Percentiles rank a stretch among this genome's conserved stretches.
Conservation (phyloP, 305 asterid genomes). For the Lippia alba region DNA sequence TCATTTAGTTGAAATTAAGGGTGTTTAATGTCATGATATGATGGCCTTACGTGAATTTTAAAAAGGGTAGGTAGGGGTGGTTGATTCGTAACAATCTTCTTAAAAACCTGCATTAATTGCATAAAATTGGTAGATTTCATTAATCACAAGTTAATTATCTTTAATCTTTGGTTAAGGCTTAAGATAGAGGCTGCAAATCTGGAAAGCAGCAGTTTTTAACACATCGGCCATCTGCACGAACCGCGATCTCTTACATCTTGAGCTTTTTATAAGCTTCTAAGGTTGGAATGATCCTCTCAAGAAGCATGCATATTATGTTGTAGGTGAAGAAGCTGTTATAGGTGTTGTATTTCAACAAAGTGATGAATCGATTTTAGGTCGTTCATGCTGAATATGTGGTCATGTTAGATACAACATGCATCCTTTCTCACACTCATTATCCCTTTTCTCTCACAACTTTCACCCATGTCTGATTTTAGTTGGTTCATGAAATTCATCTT, state of each 20-base stretch:
- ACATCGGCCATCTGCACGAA: neutral
- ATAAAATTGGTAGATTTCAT: neutral
- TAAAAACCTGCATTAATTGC: slow-evolving; percentile 15
- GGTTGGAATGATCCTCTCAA: neutral
- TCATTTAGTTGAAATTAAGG: neutral
- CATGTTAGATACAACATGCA: neutral
- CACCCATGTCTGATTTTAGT: slow-evolving; percentile 1
- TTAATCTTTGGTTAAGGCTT: no score
- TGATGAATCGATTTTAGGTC: neutral
- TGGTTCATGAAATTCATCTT: slow-evolving; percentile 11
- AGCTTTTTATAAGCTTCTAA: neutral
- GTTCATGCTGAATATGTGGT: neutral
- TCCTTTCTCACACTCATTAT: neutral
- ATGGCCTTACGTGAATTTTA: slow-evolving; percentile 32
- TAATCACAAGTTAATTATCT: neutral
- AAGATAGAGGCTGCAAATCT: no score
- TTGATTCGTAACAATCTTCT: neutral
- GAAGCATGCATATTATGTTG: neutral
- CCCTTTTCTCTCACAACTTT: neutral
- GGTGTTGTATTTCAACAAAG: neutral
- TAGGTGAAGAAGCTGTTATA: neutral
- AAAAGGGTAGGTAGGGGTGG: neutral
- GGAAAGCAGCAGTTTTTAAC: neutral
- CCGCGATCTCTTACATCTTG: neutral
- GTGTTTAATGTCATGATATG: slow-evolving; percentile 4